Evolutionary conservation across 345 rosid species (phyloP).

Genomic region (Cardamine occulta): DNA sequence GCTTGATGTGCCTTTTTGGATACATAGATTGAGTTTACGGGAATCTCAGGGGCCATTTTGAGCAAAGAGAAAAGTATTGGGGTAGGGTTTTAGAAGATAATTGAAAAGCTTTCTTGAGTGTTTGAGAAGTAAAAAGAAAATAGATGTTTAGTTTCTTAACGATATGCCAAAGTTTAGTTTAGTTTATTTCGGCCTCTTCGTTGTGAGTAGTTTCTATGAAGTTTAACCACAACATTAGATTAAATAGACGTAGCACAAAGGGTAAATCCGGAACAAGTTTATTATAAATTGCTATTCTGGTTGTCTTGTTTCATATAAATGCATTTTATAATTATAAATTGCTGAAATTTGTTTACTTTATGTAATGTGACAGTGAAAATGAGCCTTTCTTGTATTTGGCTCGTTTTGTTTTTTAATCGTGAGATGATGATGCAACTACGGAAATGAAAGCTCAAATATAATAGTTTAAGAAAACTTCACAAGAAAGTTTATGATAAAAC

Average conservation of each 20-base stretch:
- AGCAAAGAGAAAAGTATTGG: neutral
- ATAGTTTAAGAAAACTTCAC: conserved; percentile 9
- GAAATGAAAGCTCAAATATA: conserved; percentile 9
- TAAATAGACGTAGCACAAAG: conserved; percentile 31
- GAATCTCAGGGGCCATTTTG: conserved; percentile 56
- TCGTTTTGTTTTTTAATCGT: no score
- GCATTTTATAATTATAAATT: no score
- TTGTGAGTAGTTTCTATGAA: conserved; percentile 19
- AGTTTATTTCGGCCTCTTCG: neutral
- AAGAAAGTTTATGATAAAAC: neutral
- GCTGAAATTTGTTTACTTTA: no score
- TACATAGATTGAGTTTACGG: conserved; percentile 34
- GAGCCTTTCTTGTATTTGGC: neutral
- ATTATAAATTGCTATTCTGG: neutral
- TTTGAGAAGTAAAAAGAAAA: conserved; percentile 30
- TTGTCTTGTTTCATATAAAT: no score
- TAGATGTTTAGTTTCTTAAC: no score
- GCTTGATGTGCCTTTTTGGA: conserved; percentile 45
- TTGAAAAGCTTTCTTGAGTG: conserved; percentile 28
- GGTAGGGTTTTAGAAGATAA: conserved; percentile 7
- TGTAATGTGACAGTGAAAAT: neutral
- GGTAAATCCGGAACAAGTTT: conserved; percentile 33
- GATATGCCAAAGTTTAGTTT: neutral
- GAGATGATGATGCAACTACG: conserved; percentile 18
- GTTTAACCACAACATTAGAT: conserved; percentile 13